Base-by-base conservation (phyloP, 805 yeast genomes). In the Cyberlindnera meyerae region DNA sequence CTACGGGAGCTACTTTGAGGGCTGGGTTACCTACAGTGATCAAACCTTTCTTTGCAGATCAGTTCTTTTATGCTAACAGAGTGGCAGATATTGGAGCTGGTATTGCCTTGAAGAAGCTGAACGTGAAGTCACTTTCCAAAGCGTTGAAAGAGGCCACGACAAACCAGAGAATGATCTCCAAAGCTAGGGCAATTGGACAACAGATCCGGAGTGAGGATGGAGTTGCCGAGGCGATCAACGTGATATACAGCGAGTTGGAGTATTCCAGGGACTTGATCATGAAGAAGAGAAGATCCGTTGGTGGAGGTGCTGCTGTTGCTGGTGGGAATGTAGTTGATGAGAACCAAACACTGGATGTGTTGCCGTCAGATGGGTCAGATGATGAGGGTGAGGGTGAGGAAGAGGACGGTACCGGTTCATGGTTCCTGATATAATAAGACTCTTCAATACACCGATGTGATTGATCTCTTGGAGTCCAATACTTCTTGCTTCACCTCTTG, bases 11-110 rank as follows among this genome's bases (percentile, higher is more conserved):
- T 0, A 73, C 94, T 2, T 58, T 90, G 37, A 67, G 89, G 43
- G 82, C 84, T 11, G 97, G 97, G 0, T 58, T 83, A 22, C 97
- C 97, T 1, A 87, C 95, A 0, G 72, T 90, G 24, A 77, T 90
- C 49, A 90, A 89, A 57, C 97, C 97, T 2, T 90, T 90, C 54
- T 90, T 90, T 58, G 97, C 96, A 0, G 97, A 90, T 60, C 97
- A 90, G 60, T 89, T 85, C 55, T 90, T 90, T 56, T 90, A 85
- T 58, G 96, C 95, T 0, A 67, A 73, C 16, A 68, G 97, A 40
- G 82, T 90, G 3, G 95, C 87, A 48, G 97, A 88, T 42, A 67
- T 87, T 25, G 96, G 96, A 1, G 90, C 76, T 17, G 97, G 97
- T 3, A 47, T 88, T 9, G 70, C 75, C 2, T 59, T 90, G 44